A percentile compares a stretch with the other conserved stretches of the same genome.
Conservation (phyloP, 768 basidiomycete species). For the Lactifluus rugatus region DNA sequence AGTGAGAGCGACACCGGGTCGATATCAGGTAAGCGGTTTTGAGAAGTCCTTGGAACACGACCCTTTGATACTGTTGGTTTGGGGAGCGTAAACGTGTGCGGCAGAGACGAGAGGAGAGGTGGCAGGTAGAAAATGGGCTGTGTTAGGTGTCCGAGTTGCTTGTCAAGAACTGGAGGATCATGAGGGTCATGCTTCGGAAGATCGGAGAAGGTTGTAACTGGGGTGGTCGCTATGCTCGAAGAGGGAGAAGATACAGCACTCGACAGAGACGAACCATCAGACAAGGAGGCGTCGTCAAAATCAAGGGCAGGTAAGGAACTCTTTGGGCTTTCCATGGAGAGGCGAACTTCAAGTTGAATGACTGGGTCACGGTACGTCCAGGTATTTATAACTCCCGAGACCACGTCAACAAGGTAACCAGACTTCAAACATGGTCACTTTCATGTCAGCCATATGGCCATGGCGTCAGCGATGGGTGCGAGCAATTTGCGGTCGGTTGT, state of each 20-base stretch:
- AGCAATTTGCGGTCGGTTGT: not conserved
- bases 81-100: slow-evolving; percentile 31
- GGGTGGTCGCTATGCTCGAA: slow-evolving; percentile 2
- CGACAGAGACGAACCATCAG: not conserved
- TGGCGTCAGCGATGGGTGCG: not conserved
- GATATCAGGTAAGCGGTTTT: slow-evolving; percentile 73
- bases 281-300: not conserved
- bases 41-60: slow-evolving; percentile 44
- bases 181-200: slow-evolving; percentile 41
- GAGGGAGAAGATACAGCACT: not conserved
- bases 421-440: not conserved
- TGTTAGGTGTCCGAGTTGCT: slow-evolving; percentile 28
- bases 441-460: not conserved
- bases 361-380: not conserved
- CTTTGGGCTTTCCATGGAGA: not conserved
- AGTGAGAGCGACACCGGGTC: slow-evolving; percentile 77
- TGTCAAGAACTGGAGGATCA: slow-evolving; percentile 41
- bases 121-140: slow-evolving; percentile 69
- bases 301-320: not conserved
- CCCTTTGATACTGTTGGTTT: slow-evolving; percentile 20
- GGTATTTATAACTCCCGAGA: slow-evolving; percentile 8
- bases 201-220: not conserved
- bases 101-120: slow-evolving; percentile 72
- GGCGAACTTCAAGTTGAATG: not conserved
- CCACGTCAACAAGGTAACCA: not conserved